Base-by-base conservation (phyloP, 108 stramenopile genomes). In the Pseudonitzschia multiseries region DNA sequence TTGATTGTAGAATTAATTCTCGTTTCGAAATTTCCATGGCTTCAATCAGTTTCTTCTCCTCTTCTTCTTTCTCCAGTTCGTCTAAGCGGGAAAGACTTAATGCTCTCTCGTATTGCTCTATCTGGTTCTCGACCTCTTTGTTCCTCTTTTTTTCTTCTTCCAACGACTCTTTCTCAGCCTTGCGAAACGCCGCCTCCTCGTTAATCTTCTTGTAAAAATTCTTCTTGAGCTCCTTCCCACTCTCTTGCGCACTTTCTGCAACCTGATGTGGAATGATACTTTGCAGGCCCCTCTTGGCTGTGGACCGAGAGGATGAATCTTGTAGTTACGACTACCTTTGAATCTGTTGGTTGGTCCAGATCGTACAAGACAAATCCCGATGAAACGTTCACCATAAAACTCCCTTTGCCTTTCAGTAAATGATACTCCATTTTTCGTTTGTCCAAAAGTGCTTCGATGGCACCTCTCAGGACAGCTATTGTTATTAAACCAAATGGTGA, bases 341-440 rank as follows among this genome's bases (percentile, higher is more conserved):
- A 51, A 65, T 74, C 79, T 26, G 6, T 29, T 54, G 72, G 79
- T 42, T 62, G 59, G 1, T 54, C 63, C 42, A 69, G 79, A 33
- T 72, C 80, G 46, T 79, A 84, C 63, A 89, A 76, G 8, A 84
- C 84, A 65, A 73, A 50, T 31, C 88, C 88, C 14, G 82, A 83
- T 36, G 81, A n/a, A n/a, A 81, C 86, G 70, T 87, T 77, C 22
- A 89, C 83, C 54, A 46, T 70, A 70, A 89, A 87, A 22, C 66
- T 74, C 21, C 88, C 88, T 43, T 74, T 83, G 20, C 83, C 81
- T 41, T 63, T 53, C 44, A 81, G 79, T 8, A 82, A 14, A 13
- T 36, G 53, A 56, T 68, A 86, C 24, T 65, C 48, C 81, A 89
- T 89, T 33, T 82, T 57, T n/a, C 88, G 86, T 73, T 87, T 87